Conservation (phyloP, 176 grass and related monocot species). For the Rhynchospora pubera region DNA sequence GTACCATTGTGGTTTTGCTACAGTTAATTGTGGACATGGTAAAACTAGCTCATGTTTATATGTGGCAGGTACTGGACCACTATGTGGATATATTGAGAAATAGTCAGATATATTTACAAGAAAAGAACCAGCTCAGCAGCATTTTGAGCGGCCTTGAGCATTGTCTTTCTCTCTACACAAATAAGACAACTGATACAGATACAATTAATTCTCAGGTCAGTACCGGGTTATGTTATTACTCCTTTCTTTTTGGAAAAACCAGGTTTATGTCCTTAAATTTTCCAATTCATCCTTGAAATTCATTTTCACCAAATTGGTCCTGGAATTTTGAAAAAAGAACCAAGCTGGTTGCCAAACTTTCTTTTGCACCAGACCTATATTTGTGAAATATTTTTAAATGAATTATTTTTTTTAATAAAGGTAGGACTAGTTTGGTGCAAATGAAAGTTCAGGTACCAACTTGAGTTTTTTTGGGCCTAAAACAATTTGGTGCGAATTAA, state of each 20-base stretch:
- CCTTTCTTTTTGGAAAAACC: neutral
- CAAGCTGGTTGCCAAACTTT: no score
- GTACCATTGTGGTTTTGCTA: constrained; percentile 1
- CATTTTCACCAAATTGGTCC: neutral
- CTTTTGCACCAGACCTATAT: neutral
- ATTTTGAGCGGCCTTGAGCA: constrained; percentile 71
- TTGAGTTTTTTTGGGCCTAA: no score
- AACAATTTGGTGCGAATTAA: no score
- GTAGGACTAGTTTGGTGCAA: neutral
- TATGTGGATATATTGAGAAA: constrained; percentile 72
- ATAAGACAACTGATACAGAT: constrained; percentile 15
- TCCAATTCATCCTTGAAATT: neutral
- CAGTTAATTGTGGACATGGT: constrained; percentile 16
- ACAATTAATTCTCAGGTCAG: constrained; percentile 43
- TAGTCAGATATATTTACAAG: constrained; percentile 68
- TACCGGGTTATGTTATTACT: constrained; percentile 10
- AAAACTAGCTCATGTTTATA: constrained; percentile 24
- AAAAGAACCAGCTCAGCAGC: constrained; percentile 82
- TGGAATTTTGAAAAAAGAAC: neutral
- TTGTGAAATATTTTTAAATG: neutral
- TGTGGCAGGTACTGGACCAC: constrained; percentile 63
- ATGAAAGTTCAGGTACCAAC: neutral
- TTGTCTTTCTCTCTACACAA: constrained; percentile 62
- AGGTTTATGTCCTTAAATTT: neutral
- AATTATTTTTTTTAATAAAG: neutral